Conservation (phyloP, 2,329 filamentous ascomycete genomes). For the Aureobasidium sp. region DNA sequence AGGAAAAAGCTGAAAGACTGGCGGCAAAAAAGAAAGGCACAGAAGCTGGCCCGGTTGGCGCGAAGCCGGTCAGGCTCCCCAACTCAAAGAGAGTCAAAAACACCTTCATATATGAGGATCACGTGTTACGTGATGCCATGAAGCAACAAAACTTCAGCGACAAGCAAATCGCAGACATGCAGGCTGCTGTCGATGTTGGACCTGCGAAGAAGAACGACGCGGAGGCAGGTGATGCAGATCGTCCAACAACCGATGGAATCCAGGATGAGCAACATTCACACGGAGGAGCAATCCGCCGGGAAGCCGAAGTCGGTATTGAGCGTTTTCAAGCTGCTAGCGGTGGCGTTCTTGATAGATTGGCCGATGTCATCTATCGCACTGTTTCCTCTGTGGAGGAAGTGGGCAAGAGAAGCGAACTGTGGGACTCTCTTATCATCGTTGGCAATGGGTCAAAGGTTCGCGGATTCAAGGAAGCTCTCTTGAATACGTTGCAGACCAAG, state of each 20-base stretch:
- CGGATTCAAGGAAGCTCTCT: conserved; percentile 81
- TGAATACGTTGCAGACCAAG: conserved; percentile 70
- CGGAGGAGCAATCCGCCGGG: conserved; percentile 41
- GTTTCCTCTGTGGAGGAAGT: conserved; percentile 78
- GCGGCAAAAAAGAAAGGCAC: conserved; percentile 50
- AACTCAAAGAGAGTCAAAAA: conserved; percentile 66
- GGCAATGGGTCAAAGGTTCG: conserved; percentile 71
- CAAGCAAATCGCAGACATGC: conserved; percentile 44
- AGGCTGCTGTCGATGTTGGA: conserved; percentile 45
- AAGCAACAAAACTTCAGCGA: conserved; percentile 43
- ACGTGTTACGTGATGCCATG: conserved; percentile 47
- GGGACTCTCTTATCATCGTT: conserved; percentile 87
- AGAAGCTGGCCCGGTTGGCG: conserved; percentile 50
- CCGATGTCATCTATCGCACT: conserved; percentile 73
- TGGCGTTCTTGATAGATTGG: conserved; percentile 73
- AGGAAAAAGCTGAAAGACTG: conserved; percentile 63
- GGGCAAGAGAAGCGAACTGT: conserved; percentile 75
- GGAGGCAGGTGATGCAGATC: conserved; percentile 20
- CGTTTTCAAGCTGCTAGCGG: conserved; percentile 60
- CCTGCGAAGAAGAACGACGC: conserved; percentile 34
- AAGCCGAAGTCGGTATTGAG: conserved; percentile 72
- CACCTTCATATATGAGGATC: conserved; percentile 68
- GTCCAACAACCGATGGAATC: conserved; percentile 16
- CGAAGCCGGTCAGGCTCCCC: conserved; percentile 55
- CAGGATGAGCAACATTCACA: conserved; percentile 22